Conservation (phyloP, 1,139 yeast genomes). For the Hansenula sp. region DNA sequence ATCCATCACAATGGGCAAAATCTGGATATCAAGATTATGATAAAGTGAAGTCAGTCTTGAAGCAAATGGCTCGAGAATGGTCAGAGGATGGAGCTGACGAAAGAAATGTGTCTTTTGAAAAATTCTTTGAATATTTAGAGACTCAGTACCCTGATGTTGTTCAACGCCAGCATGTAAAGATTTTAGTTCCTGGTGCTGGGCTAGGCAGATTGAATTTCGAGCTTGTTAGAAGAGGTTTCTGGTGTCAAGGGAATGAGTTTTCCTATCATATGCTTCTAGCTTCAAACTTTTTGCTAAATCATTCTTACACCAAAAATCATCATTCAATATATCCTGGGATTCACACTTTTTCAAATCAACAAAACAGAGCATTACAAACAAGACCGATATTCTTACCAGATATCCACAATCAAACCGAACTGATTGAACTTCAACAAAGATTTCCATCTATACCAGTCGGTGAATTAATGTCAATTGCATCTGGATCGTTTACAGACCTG, state of each 20-base stretch:
- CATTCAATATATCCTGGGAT: constrained; percentile 51
- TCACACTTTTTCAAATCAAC: constrained; percentile 47
- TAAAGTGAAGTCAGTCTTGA: constrained; percentile 57
- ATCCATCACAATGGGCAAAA: constrained; percentile 41
- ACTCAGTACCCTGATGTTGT: constrained; percentile 36
- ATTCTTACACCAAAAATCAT: constrained; percentile 36
- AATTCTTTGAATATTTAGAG: constrained; percentile 43
- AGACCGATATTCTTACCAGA: constrained; percentile 54
- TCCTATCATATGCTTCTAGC: constrained; percentile 77
- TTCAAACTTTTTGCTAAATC: constrained; percentile 62
- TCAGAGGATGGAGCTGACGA: constrained; percentile 56
- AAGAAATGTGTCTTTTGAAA: constrained; percentile 42
- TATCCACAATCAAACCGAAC: constrained; percentile 36
- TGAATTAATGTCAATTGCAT: constrained; percentile 68
- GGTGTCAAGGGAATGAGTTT: constrained; percentile 82
- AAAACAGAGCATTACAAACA: constrained; percentile 40
- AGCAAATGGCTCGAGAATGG: constrained; percentile 79
- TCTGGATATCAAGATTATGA: constrained; percentile 47
- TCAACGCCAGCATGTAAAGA: constrained; percentile 36
- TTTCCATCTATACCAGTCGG: constrained; percentile 41
- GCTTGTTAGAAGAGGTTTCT: constrained; percentile 60
- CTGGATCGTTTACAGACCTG: constrained; percentile 77
- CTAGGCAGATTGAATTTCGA: constrained; percentile 77
- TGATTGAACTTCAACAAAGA: constrained; percentile 24
- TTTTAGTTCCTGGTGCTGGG: constrained; percentile 83